These are phyloP conservation scores for Ceratocystis huliohia DNA, from an alignment of 2,329 filamentous ascomycete species.

Conservation along the genomic window DNA sequence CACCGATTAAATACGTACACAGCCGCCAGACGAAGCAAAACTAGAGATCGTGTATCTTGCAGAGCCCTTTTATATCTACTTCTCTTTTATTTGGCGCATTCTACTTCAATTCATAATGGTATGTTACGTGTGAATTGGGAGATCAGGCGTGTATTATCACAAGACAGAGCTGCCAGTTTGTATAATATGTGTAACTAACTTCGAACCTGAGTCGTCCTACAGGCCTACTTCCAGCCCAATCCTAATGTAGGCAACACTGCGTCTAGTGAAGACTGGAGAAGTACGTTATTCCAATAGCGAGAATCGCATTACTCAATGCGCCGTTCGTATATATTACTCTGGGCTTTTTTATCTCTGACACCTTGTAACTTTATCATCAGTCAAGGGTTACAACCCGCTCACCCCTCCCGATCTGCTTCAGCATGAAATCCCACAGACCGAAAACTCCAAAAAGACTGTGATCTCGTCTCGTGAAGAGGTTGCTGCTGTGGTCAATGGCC, in stretches of 20 bases:
- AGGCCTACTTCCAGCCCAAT: constrained; percentile 21
- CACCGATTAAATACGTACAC: not conserved
- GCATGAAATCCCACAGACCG: constrained; percentile 65
- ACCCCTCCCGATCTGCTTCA: constrained; percentile 80
- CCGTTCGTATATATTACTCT: not conserved
- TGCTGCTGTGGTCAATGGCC: constrained; percentile 63
- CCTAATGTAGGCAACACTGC: constrained; percentile 58
- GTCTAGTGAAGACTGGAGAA: constrained; percentile 69
- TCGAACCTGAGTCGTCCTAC: not conserved
- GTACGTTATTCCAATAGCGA: constrained; percentile 36
- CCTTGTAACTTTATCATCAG: constrained; percentile 34
- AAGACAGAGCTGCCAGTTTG: not conserved
- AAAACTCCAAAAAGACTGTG: constrained; percentile 52
- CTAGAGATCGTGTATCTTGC: not conserved
- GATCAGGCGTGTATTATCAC: not conserved
- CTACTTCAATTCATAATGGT: constrained; percentile 13
- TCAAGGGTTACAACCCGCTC: constrained; percentile 85
- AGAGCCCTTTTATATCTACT: constrained; percentile 14
- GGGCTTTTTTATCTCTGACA: not conserved
- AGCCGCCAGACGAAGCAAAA: not conserved
- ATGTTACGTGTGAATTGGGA: constrained; percentile 2
- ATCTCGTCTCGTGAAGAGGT: constrained; percentile 56
- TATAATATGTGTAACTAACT: not conserved
- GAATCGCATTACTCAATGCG: constrained; percentile 18
- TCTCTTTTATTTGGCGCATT: constrained; percentile 12